A percentile compares a stretch with the other conserved stretches of the same genome.
These are phyloP conservation scores for Hypericum androsaemum DNA, from an alignment of 345 rosid genomes.

Conservation along the genomic window DNA sequence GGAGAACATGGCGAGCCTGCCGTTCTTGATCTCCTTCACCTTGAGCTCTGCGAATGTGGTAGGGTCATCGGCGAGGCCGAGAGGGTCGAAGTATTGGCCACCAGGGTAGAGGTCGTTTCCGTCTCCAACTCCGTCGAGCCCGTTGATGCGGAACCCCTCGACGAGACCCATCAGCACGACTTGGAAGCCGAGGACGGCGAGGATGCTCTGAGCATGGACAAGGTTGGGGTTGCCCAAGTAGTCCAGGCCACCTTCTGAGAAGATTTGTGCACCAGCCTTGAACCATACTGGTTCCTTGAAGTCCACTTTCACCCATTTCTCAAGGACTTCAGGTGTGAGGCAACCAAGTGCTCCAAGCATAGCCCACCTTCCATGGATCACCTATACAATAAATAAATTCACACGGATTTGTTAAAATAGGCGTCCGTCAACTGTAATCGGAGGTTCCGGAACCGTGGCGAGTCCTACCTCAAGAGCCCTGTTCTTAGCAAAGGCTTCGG, in stretches of 20 bases:
- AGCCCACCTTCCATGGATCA: conserved; percentile 94
- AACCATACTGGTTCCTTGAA: conserved; percentile 99
- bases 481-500: conserved; percentile 90
- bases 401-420: not conserved
- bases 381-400: conserved; percentile 24
- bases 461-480: conserved; percentile 78
- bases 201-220: conserved; percentile 94
- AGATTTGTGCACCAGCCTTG: conserved; percentile 96
- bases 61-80: conserved; percentile 86
- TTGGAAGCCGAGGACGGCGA: conserved; percentile 84
- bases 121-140: conserved; percentile 85
- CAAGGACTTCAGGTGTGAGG: conserved; percentile 82
- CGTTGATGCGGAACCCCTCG: conserved; percentile 91
- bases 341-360: conserved; percentile 96
- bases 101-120: conserved; percentile 92
- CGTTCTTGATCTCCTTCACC: conserved; percentile 96
- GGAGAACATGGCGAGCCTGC: conserved; percentile 91
- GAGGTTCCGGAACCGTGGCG: not conserved
- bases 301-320: conserved; percentile 71
- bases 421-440: not conserved
- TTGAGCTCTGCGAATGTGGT: conserved; percentile 82
- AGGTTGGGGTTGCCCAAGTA: conserved; percentile 97
- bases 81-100: conserved; percentile 81
- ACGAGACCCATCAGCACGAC: conserved; percentile 85
- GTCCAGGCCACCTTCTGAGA: conserved; percentile 96